Percentiles rank a stretch among this genome's conserved stretches.
phyloP scores from a whole-genome alignment of 2,329 filamentous ascomycete species.

The Sporothrix brunneoviolacea region DNA sequence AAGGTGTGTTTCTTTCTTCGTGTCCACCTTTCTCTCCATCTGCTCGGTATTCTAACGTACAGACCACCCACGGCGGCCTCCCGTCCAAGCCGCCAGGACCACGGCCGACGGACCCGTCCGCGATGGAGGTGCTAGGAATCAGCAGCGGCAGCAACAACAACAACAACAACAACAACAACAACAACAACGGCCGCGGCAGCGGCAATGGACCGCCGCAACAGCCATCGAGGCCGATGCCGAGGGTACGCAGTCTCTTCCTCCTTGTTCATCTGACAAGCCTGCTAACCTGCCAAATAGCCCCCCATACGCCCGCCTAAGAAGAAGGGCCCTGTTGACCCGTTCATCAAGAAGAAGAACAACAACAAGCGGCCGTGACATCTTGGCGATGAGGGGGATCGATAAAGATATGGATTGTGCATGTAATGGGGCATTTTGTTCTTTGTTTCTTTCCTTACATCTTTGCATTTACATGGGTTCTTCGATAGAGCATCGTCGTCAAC shows the following conservation, averaged over 20 bases:
- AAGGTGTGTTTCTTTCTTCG: slow-evolving; percentile 33
- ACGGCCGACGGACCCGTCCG: slow-evolving; percentile 39
- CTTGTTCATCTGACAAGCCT: background rate
- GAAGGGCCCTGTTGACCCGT: slow-evolving; percentile 37
- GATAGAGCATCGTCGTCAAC: too few relatives aligned
- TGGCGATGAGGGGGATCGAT: background rate
- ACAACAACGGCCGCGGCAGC: slow-evolving; percentile 16
- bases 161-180: slow-evolving; percentile 20
- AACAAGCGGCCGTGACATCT: slow-evolving; percentile 6
- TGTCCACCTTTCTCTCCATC: background rate
- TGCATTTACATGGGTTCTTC: too few relatives aligned
- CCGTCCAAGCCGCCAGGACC: slow-evolving; percentile 17
- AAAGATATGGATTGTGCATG: too few relatives aligned
- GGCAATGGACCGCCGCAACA: slow-evolving; percentile 6
- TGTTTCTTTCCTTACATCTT: too few relatives aligned
- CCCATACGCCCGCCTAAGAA: slow-evolving; percentile 26
- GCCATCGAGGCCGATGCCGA: slow-evolving; percentile 4
- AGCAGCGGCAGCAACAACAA: slow-evolving; percentile 20
- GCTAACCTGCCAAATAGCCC: slow-evolving; percentile 5
- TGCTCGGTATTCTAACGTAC: background rate
- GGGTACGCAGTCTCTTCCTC: too few relatives aligned
- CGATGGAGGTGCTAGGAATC: slow-evolving; percentile 46
- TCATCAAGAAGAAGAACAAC: slow-evolving; percentile 29
- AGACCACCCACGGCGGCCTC: background rate
- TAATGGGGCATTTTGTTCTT: too few relatives aligned